These are phyloP conservation scores for Rosellinia necatrix DNA, from an alignment of 2,329 filamentous ascomycete genomes.

Conservation along the genomic window DNA sequence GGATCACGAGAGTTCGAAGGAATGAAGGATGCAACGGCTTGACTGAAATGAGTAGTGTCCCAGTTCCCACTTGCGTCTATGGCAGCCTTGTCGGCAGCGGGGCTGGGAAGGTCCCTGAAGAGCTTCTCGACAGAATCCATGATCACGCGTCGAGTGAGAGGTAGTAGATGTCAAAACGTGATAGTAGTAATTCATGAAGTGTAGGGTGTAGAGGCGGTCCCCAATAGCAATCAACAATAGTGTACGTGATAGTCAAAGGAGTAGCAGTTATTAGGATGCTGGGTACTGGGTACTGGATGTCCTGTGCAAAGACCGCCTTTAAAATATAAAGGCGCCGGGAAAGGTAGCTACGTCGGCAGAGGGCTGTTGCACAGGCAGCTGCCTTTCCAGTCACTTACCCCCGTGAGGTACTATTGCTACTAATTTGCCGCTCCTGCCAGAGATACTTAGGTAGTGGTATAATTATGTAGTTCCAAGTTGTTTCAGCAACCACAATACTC, in stretches of 20 bases:
- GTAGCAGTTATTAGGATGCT: background rate
- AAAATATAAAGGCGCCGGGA: no score
- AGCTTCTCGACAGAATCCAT: conserved; percentile 24
- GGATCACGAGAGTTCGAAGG: background rate
- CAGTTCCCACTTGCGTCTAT: background rate
- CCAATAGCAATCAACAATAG: background rate
- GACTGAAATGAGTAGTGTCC: background rate
- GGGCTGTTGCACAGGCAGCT: background rate
- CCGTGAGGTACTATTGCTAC: background rate
- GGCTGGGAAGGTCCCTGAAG: conserved; percentile 15
- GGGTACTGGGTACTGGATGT: background rate
- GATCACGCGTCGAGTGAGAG: no score
- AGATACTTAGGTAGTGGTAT: background rate
- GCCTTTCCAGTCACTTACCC: no score
- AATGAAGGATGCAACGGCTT: background rate
- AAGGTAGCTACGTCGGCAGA: no score
- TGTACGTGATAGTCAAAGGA: background rate
- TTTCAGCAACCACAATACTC: no score
- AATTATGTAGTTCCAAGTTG: no score
- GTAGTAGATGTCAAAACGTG: no score
- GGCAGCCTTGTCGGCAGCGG: background rate
- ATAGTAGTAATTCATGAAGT: no score
- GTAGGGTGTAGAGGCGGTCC: background rate
- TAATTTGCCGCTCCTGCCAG: background rate
- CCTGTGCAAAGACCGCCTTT: conserved; percentile 2